Evolutionary conservation across 495 filamentous ascomycete genomes (phyloP).

Genomic region (Tuber calosporum): DNA sequence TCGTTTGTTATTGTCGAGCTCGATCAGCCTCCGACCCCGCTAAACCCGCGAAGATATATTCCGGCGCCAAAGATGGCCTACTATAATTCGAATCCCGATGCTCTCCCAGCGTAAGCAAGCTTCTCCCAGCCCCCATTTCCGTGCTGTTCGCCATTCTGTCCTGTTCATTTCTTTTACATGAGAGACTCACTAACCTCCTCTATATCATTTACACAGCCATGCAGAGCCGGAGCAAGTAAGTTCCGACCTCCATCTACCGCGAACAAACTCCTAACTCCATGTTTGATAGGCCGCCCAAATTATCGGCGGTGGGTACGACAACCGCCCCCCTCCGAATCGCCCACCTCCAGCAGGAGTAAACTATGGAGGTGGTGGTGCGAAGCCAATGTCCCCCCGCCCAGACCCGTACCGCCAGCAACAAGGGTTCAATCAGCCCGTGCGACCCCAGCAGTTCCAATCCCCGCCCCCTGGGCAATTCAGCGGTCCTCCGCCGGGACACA

Average conservation of each 20-base stretch:
- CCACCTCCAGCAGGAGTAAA: conserved; percentile 16
- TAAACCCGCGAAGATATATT: conserved; percentile 25
- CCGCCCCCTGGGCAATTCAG: conserved; percentile 41
- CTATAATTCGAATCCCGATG: conserved; percentile 88
- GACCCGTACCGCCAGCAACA: conserved; percentile 40
- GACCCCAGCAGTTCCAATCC: conserved; percentile 40
- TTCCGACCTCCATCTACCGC: conserved; percentile 14
- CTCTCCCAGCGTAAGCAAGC: conserved; percentile 80
- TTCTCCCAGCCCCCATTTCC: not conserved
- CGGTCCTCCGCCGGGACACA: conserved; percentile 44
- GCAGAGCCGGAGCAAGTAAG: conserved; percentile 88
- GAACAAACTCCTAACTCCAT: conserved; percentile 16
- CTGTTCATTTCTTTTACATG: conserved; percentile 3
- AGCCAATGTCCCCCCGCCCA: conserved; percentile 40
- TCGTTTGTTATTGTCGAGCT: conserved; percentile 17
- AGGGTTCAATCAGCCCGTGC: conserved; percentile 33
- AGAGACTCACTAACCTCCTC: conserved; percentile 18
- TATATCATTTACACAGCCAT: conserved; percentile 53
- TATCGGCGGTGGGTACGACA: conserved; percentile 44
- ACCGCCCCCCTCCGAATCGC: conserved; percentile 40
- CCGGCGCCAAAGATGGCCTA: conserved; percentile 65
- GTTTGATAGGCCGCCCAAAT: conserved; percentile 51
- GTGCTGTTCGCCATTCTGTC: not conserved
- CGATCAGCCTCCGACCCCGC: conserved; percentile 37
- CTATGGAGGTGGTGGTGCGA: conserved; percentile 21